Evolutionary conservation across 768 basidiomycete genomes (phyloP).

Genomic region (Pleurotus tuber-regium): DNA sequence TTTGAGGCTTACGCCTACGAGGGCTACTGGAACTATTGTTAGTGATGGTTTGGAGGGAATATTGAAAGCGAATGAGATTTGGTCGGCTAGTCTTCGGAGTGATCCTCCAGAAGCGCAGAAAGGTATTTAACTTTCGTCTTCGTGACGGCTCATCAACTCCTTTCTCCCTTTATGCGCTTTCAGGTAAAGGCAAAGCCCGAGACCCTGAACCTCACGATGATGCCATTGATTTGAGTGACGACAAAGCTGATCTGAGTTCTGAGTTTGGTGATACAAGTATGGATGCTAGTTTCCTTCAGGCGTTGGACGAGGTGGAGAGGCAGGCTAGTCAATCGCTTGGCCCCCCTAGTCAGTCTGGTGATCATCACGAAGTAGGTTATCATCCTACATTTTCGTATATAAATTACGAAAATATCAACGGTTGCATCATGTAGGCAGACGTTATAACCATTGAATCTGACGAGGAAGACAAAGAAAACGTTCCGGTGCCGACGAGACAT

Average conservation of each 20-base stretch:
- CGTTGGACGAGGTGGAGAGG: conserved; percentile 1
- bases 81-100: conserved; percentile 5
- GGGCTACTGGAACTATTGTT: not conserved
- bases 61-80: not conserved
- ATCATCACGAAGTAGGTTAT: too few species aligned
- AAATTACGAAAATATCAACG: too few species aligned
- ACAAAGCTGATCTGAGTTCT: conserved; percentile 5
- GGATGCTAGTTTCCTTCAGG: not conserved
- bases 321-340: not conserved
- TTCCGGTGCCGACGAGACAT: conserved; percentile 47
- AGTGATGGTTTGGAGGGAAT: not conserved
- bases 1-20: not conserved
- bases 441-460: conserved; percentile 43
- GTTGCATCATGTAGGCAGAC: conserved; percentile 22
- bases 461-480: conserved; percentile 63
- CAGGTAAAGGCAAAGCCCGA: not conserved
- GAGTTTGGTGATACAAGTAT: conserved; percentile 6
- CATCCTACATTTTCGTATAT: too few species aligned
- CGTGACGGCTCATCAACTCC: too few species aligned
- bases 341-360: not conserved
- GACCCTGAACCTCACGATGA: not conserved
- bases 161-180: not conserved
- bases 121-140: too few species aligned
- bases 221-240: not conserved
- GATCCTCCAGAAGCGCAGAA: not conserved